These are phyloP conservation scores for Nemania sp. DNA, from an alignment of 2,329 filamentous ascomycete genomes.

Conservation along the genomic window DNA sequence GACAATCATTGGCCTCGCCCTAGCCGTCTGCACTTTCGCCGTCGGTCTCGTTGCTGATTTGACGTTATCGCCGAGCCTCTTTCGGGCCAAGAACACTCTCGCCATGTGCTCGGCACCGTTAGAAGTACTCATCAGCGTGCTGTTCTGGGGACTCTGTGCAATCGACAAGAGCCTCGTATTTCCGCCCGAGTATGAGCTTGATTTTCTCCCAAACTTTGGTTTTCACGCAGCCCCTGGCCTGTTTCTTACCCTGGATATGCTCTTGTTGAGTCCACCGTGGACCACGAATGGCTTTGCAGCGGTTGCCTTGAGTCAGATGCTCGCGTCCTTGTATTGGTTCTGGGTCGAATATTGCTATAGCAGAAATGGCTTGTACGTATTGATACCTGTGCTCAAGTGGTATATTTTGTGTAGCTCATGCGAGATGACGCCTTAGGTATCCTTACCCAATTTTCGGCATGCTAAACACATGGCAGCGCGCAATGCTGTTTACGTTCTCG, in stretches of 20 bases:
- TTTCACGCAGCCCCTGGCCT: constrained; percentile 70
- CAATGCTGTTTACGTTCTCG: constrained; percentile 69
- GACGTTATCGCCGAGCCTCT: constrained; percentile 59
- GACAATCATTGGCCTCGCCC: constrained; percentile 70
- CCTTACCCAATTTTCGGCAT: constrained; percentile 83
- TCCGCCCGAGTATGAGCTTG: constrained; percentile 59
- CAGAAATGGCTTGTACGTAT: constrained; percentile 63
- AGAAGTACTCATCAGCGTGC: constrained; percentile 69
- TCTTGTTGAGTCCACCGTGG: constrained; percentile 75
- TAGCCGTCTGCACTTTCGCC: constrained; percentile 63
- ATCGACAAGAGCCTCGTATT: constrained; percentile 57
- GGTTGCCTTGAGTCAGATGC: constrained; percentile 57
- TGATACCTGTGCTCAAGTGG: not conserved
- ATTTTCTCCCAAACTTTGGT: constrained; percentile 61
- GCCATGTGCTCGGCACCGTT: constrained; percentile 68
- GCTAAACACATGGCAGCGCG: constrained; percentile 66
- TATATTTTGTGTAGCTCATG: constrained; percentile 2
- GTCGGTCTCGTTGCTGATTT: constrained; percentile 67
- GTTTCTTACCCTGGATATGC: constrained; percentile 64
- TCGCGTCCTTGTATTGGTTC: constrained; percentile 73
- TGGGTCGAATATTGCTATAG: constrained; percentile 76
- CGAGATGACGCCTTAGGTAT: constrained; percentile 56
- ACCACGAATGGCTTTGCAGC: constrained; percentile 63
- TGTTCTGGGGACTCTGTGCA: constrained; percentile 72
- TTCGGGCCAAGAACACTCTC: constrained; percentile 68